A percentile compares a stretch with the other conserved stretches of the same genome.
Evolutionary conservation across 202 grass and related monocot species (phyloP).

Genomic region (Cymbopogon flexuosus): DNA sequence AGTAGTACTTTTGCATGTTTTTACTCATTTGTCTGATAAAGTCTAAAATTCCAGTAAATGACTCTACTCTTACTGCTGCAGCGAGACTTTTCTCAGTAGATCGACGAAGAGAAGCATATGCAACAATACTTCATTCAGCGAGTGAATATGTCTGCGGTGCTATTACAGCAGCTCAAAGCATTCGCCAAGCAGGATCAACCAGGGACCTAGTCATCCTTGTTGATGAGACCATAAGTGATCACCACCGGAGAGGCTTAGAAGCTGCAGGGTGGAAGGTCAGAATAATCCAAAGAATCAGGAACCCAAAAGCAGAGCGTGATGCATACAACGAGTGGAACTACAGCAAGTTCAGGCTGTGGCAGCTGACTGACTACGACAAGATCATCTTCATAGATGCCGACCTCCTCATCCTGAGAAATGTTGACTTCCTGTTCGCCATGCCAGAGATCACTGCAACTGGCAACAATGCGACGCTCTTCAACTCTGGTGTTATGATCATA

Average conservation of each 20-base stretch:
- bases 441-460: constrained; percentile 69
- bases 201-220: constrained; percentile 80
- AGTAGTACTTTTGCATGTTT: not conserved
- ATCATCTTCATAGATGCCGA: constrained; percentile 90
- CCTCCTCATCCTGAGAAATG: constrained; percentile 73
- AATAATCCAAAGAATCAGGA: constrained; percentile 74
- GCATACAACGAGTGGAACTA: constrained; percentile 95
- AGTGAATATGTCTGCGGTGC: constrained; percentile 87
- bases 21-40: not conserved
- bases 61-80: constrained; percentile 14
- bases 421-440: constrained; percentile 80
- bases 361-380: constrained; percentile 85
- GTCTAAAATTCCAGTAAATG: not conserved
- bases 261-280: constrained; percentile 66
- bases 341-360: constrained; percentile 89
- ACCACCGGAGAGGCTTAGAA: constrained; percentile 57
- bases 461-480: constrained; percentile 71
- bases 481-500: constrained; percentile 88
- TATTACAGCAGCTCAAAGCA: constrained; percentile 77
- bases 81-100: constrained; percentile 60
- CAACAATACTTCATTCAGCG: constrained; percentile 83
- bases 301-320: constrained; percentile 56
- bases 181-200: constrained; percentile 57
- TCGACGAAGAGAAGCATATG: constrained; percentile 70
- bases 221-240: constrained; percentile 52